Evolutionary conservation across 345 rosid genomes (phyloP).

Genomic region (Microthlaspi erraticum): DNA sequence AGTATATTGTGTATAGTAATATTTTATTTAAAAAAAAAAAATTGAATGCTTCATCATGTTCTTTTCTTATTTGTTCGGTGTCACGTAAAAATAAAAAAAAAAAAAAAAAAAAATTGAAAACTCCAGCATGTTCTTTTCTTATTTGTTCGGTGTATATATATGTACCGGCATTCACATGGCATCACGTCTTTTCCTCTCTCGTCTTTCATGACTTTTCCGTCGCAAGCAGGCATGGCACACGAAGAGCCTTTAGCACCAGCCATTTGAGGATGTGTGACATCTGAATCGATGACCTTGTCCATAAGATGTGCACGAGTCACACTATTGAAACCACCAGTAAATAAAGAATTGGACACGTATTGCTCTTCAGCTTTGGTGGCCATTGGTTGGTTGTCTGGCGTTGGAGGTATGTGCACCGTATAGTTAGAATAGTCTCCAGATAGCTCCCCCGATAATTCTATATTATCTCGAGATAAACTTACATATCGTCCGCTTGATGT

Average conservation of each 20-base stretch:
- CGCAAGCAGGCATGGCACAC: conserved; percentile 91
- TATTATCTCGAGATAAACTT: conserved; percentile 80
- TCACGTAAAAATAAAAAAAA: no score
- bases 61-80: no score
- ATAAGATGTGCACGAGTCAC: conserved; percentile 94
- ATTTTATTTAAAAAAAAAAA: no score
- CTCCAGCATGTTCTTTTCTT: no score
- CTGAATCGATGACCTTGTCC: conserved; percentile 96
- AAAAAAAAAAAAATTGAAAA: no score
- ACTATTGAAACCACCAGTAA: conserved; percentile 94
- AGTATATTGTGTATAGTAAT: no score
- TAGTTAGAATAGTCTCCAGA: conserved; percentile 86
- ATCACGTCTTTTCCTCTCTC: conserved; percentile 81
- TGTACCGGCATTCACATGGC: conserved; percentile 91
- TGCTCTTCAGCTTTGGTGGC: conserved; percentile 87
- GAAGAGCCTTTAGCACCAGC: conserved; percentile 85
- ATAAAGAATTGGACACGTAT: conserved; percentile 84
- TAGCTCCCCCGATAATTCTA: conserved; percentile 80
- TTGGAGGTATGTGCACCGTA: conserved; percentile 91
- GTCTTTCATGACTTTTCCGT: conserved; percentile 90
- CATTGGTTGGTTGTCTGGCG: conserved; percentile 95
- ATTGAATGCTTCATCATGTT: no score
- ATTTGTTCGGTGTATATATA: no score
- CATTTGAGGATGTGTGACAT: conserved; percentile 97
- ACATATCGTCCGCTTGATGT: conserved; percentile 97